Conservation (phyloP, 345 rosid genomes). For the Litchi chinensis region DNA sequence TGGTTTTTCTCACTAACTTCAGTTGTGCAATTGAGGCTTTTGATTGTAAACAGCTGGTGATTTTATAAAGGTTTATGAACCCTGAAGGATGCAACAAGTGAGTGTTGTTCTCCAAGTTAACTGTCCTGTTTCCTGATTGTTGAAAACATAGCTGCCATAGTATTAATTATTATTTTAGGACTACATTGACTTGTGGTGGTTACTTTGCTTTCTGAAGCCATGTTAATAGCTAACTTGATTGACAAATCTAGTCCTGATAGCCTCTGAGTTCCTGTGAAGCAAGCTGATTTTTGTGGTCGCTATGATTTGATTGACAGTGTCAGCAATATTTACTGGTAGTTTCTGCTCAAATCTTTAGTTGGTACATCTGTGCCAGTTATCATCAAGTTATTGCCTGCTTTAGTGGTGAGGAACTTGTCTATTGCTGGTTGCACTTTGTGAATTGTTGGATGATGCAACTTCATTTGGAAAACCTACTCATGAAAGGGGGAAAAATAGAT, state of each 20-base stretch:
- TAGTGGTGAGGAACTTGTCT: not conserved
- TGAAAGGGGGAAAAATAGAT: not conserved
- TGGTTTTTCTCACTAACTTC: constrained; percentile 1
- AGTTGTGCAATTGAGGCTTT: constrained; percentile 11
- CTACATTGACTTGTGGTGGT: not conserved
- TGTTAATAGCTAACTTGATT: not conserved
- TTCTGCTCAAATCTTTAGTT: not conserved
- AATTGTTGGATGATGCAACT: not conserved
- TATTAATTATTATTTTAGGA: not conserved
- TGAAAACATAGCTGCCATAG: not conserved
- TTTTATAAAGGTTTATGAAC: constrained; percentile 15
- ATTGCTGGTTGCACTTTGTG: constrained; percentile 2
- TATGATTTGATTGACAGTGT: not conserved
- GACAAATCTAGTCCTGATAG: no score
- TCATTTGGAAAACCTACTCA: not conserved
- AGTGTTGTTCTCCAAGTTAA: constrained; percentile 2
- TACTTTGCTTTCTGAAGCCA: constrained; percentile 13
- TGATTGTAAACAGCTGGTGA: not conserved
- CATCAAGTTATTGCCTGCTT: not conserved
- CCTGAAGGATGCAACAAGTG: not conserved
- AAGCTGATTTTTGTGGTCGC: not conserved
- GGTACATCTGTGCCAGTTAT: not conserved
- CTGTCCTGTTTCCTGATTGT: not conserved
- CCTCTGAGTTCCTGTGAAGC: not conserved
- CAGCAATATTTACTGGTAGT: not conserved